Conservation (phyloP, 2,329 filamentous ascomycete species). For the Phialophora tarda region DNA sequence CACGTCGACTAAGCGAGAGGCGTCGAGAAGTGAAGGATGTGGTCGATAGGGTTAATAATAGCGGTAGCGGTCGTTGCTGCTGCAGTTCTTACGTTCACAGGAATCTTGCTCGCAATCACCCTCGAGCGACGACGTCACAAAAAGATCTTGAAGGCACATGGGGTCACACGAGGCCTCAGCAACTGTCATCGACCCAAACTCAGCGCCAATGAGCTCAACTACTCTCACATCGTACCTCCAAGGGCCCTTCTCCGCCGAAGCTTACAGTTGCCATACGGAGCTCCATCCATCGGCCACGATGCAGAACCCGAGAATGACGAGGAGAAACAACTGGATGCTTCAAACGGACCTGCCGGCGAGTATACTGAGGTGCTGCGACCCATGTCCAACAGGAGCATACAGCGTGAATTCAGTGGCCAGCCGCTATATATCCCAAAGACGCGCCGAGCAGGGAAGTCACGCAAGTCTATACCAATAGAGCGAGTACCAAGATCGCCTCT, state of each 20-base stretch:
- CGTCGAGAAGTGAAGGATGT: conserved; percentile 30
- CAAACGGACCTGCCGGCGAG: conserved; percentile 39
- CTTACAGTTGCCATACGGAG: conserved; percentile 28
- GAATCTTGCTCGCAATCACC: conserved; percentile 29
- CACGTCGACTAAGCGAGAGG: conserved; percentile 5
- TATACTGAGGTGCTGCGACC: conserved; percentile 36
- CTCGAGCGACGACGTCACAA: conserved; percentile 33
- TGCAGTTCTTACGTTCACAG: conserved; percentile 25
- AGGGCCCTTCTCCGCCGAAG: conserved; percentile 30
- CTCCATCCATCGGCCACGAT: conserved; percentile 15
- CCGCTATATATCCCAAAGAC: conserved; percentile 47
- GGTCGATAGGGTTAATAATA: conserved; percentile 35
- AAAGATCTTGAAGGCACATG: conserved; percentile 25
- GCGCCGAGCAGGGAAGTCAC: conserved; percentile 42
- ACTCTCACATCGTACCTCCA: conserved; percentile 32
- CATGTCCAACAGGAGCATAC: conserved; percentile 25
- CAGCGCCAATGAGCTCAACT: conserved; percentile 34
- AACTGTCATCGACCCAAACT: conserved; percentile 35
- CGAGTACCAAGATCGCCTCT: conserved; percentile 44
- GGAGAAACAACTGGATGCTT: conserved; percentile 25
- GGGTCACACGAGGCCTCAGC: conserved; percentile 28
- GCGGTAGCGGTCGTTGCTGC: conserved; percentile 29
- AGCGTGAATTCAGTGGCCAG: conserved; percentile 41
- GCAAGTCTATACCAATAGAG: conserved; percentile 42
- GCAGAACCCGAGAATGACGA: conserved; percentile 21